Percentiles rank a stretch among this genome's conserved stretches.
phyloP scores from a whole-genome alignment of 768 basidiomycete species.

The Kwoniella europaea region DNA sequence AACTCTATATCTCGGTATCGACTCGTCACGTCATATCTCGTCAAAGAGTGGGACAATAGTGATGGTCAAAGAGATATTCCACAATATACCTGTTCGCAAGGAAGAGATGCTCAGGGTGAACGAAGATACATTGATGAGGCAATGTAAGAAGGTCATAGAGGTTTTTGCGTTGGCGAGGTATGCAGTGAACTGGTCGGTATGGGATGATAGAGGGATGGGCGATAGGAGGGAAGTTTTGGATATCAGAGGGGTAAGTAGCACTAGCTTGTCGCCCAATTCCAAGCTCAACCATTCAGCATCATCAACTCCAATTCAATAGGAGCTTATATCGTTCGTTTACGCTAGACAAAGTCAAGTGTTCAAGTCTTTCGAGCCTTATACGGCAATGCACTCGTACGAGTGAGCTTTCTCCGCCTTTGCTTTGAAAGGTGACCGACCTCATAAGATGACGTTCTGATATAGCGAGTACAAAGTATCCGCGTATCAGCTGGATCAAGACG shows the following conservation, averaged over 20 bases:
- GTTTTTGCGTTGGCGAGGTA: constrained; percentile 75
- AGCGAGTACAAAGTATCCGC: constrained; percentile 70
- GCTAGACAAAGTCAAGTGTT: constrained; percentile 70
- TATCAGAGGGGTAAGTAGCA: constrained; percentile 69
- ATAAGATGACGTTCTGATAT: constrained; percentile 18
- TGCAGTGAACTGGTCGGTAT: constrained; percentile 70
- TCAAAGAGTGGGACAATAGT: constrained; percentile 79
- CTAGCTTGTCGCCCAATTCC: too few relatives aligned
- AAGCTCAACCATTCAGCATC: too few relatives aligned
- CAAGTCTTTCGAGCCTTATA: constrained; percentile 74
- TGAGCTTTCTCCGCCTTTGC: constrained; percentile 51
- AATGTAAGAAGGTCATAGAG: constrained; percentile 75
- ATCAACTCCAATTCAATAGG: too few relatives aligned
- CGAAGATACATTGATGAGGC: constrained; percentile 60
- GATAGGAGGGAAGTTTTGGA: constrained; percentile 61
- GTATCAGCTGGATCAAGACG: constrained; percentile 63
- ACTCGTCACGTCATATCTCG: constrained; percentile 63
- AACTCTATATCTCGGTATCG: constrained; percentile 71
- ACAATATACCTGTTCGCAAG: constrained; percentile 66
- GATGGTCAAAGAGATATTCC: constrained; percentile 84
- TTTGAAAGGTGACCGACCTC: background rate
- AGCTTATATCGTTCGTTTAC: too few relatives aligned
- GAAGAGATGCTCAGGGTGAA: constrained; percentile 11
- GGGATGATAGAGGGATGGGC: constrained; percentile 51
- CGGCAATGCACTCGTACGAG: constrained; percentile 74